Evolutionary conservation across 148 eudicot species (phyloP).

Genomic region (Agrostemma githago): DNA sequence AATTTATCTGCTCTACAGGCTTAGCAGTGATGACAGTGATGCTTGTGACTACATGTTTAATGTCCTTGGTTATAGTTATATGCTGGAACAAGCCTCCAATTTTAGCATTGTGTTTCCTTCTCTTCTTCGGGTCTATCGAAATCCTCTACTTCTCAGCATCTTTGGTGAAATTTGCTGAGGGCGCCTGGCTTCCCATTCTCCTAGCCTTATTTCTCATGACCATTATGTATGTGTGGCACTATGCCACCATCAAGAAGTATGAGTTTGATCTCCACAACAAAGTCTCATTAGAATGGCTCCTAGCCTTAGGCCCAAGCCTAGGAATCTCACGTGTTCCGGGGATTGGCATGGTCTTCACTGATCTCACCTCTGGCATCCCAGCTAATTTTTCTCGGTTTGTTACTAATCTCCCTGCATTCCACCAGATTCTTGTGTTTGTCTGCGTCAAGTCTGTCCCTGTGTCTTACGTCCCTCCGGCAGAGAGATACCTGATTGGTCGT

Average conservation of each 20-base stretch:
- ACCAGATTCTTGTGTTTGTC: conserved; percentile 67
- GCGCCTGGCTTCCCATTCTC: conserved; percentile 93
- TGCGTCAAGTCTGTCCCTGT: conserved; percentile 90
- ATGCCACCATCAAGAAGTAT: conserved; percentile 74
- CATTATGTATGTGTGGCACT: conserved; percentile 91
- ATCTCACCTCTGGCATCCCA: conserved; percentile 84
- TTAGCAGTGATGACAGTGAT: conserved; percentile 91
- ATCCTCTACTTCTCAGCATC: conserved; percentile 90
- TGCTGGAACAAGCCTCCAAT: conserved; percentile 87
- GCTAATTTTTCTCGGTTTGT: conserved; percentile 89
- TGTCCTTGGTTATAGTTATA: conserved; percentile 73
- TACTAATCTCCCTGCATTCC: conserved; percentile 92
- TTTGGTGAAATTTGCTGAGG: conserved; percentile 76
- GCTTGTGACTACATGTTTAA: conserved; percentile 93
- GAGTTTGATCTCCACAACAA: conserved; percentile 93
- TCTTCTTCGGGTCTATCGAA: conserved; percentile 86
- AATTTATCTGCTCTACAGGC: conserved; percentile 42
- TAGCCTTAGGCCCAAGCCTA: conserved; percentile 75
- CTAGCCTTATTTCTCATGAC: conserved; percentile 76
- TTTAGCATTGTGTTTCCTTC: conserved; percentile 61
- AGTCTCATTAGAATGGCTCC: conserved; percentile 85
- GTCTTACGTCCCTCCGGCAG: conserved; percentile 64
- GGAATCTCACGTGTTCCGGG: conserved; percentile 90
- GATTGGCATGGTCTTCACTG: conserved; percentile 77
- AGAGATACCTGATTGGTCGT: conserved; percentile 77